These are phyloP conservation scores for Yarrowia divulgata DNA, from an alignment of 805 yeast genomes.

Conservation along the genomic window DNA sequence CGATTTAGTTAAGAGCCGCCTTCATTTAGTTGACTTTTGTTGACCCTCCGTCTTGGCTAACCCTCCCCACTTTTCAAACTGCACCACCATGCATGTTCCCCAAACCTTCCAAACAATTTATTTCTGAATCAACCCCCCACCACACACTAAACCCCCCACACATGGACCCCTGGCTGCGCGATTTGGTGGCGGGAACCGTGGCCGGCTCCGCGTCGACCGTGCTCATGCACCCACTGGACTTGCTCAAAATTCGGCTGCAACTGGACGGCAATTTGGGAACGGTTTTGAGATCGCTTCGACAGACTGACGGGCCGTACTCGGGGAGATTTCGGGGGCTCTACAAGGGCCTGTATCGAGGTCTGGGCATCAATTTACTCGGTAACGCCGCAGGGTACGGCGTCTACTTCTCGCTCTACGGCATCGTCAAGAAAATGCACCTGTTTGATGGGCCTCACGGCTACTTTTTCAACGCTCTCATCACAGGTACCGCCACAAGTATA, in stretches of 20 bases:
- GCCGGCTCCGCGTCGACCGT: conserved; percentile 86
- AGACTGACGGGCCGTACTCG: conserved; percentile 18
- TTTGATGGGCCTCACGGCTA: conserved; percentile 50
- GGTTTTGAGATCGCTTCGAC: conserved; percentile 39
- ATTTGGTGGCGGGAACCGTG: conserved; percentile 71
- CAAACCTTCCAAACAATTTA: background rate
- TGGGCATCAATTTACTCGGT: conserved; percentile 80
- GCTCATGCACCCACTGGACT: conserved; percentile 87
- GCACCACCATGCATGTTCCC: background rate
- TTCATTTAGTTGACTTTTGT: too few relatives aligned
- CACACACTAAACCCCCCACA: background rate
- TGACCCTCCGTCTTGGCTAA: too few relatives aligned
- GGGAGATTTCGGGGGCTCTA: conserved; percentile 38
- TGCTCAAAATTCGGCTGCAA: conserved; percentile 83
- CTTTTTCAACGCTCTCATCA: conserved; percentile 63
- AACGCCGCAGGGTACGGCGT: conserved; percentile 88
- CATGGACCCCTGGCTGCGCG: conserved; percentile 40
- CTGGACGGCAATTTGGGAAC: conserved; percentile 52
- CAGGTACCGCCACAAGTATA: conserved; percentile 78
- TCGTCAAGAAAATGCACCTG: conserved; percentile 3
- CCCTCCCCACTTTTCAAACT: background rate
- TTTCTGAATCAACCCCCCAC: background rate
- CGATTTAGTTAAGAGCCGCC: too few relatives aligned
- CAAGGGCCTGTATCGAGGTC: conserved; percentile 69
- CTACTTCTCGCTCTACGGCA: conserved; percentile 70